Conservation (phyloP, 2,329 filamentous ascomycete genomes). For the Fusarium pseudoanthophilum region DNA sequence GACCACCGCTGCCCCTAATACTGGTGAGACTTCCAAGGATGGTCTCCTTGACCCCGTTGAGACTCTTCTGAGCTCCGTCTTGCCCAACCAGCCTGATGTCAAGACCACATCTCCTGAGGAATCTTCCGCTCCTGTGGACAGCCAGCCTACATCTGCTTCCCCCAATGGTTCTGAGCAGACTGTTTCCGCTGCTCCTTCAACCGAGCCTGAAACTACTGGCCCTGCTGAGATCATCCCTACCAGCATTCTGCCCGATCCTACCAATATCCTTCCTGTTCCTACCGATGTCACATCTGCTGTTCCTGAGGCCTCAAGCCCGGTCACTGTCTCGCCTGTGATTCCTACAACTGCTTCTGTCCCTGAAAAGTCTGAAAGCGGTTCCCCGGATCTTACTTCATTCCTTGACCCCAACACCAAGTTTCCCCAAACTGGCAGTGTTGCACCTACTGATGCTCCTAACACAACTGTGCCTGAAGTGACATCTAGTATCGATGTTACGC, state of each 20-base stretch:
- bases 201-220: conserved; percentile 27
- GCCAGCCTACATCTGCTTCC: conserved; percentile 19
- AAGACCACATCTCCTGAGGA: conserved; percentile 18
- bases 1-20: conserved; percentile 17
- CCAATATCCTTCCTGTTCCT: conserved; percentile 8
- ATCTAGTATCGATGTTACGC: conserved; percentile 7
- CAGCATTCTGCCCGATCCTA: conserved; percentile 20
- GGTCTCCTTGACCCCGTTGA: conserved; percentile 42
- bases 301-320: conserved; percentile 22
- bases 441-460: conserved; percentile 21
- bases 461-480: conserved; percentile 19
- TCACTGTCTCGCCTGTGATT: conserved; percentile 21
- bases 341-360: conserved; percentile 9
- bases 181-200: conserved; percentile 19
- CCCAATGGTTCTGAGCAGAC: conserved; percentile 20
- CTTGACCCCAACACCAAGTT: conserved; percentile 28
- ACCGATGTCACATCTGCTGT: conserved; percentile 17
- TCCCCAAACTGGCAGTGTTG: conserved; percentile 3
- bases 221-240: conserved; percentile 17
- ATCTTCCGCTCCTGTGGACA: conserved; percentile 9
- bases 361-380: conserved; percentile 9
- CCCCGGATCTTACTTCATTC: conserved; percentile 18
- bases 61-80: conserved; percentile 33
- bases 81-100: conserved; percentile 22
- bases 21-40: conserved; percentile 20